Evolutionary conservation across 2,329 filamentous ascomycete genomes (phyloP), one percentile per base, ranked within the genome.

Genomic region (Tolypocladium guangdongense): DNA sequence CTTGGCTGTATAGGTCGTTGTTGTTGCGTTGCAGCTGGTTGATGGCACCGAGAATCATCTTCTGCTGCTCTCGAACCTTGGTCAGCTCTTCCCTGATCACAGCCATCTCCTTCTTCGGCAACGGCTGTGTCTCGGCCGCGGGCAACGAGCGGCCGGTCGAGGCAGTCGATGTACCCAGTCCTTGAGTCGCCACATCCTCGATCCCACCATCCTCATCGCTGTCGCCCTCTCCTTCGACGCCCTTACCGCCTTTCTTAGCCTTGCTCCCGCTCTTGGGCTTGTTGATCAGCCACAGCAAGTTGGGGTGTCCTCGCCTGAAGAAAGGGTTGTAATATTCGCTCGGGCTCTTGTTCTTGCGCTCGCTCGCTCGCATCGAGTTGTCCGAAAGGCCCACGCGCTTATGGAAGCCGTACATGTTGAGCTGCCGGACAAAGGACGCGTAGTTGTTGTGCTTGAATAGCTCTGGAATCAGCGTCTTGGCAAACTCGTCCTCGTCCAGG

Each of bases 371-470:
- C 87, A 99, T 95, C 0, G 91, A 96, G 66, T 96, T 96, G 70
- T 99, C 93, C 4, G 91, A 96, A 20, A 99, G 78, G 4, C 88
- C 88, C 4, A 93, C 88, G 43, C 88, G 86, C 75, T 99, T 99
- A 77, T 99, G 93, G 64, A 99, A 99, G 57, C 95, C 91, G 68
- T 96, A 96, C 77, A 96, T 96, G 71, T 96, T 96, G 58, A 96
- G 78, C 67, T 96, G 91, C 37, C 91, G 86, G 53, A 96, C 91
- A 66, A 96, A 96, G 59, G 91, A 96, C 48, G 91, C 91, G 70
- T 96, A 96, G 68, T 96, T 96, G 78, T 92, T 96, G 74, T 99
- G 93, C 71, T 99, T 99, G 79, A 99, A 99, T 57, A 97, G 84
- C 69, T 97, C 95, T 1, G 93, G 93, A 27, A 99, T 88, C 61